Conservation (phyloP, 2,329 filamentous ascomycete species). For the Colletotrichum orchidophilum region DNA sequence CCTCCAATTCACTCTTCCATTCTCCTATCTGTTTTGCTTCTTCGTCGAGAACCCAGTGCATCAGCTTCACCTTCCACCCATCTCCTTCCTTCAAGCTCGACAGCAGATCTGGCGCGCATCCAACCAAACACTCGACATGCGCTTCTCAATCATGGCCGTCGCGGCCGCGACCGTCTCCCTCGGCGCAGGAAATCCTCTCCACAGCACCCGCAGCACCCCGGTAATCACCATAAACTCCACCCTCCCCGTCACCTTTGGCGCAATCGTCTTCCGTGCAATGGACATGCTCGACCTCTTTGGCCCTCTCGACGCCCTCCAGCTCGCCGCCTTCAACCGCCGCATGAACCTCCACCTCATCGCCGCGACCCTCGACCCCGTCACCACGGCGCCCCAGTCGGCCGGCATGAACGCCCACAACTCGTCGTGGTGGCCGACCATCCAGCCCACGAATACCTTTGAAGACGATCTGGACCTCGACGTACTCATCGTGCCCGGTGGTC, state of each 20-base stretch:
- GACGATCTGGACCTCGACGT: constrained; percentile 66
- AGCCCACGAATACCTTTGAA: constrained; percentile 62
- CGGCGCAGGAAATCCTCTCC: background rate
- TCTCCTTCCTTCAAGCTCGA: background rate
- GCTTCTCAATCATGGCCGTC: background rate
- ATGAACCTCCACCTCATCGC: constrained; percentile 54
- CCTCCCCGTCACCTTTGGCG: constrained; percentile 31
- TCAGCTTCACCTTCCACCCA: background rate
- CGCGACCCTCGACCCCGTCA: constrained; percentile 51
- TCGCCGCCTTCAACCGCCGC: constrained; percentile 28
- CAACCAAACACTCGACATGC: background rate
- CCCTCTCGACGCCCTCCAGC: constrained; percentile 36
- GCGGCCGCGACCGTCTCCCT: background rate
- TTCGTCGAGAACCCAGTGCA: background rate
- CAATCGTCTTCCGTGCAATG: constrained; percentile 34
- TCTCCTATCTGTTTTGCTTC: background rate
- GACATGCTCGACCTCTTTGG: constrained; percentile 38
- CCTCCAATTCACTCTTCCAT: background rate
- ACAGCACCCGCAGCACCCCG: background rate
- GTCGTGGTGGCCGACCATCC: constrained; percentile 47
- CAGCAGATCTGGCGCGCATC: background rate
- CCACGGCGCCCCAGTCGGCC: constrained; percentile 40
- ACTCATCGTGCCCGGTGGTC: constrained; percentile 72
- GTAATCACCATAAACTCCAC: background rate
- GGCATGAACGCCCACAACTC: constrained; percentile 46